phyloP scores from a whole-genome alignment of 345 rosid genomes.

The Melastoma malabathricum region DNA sequence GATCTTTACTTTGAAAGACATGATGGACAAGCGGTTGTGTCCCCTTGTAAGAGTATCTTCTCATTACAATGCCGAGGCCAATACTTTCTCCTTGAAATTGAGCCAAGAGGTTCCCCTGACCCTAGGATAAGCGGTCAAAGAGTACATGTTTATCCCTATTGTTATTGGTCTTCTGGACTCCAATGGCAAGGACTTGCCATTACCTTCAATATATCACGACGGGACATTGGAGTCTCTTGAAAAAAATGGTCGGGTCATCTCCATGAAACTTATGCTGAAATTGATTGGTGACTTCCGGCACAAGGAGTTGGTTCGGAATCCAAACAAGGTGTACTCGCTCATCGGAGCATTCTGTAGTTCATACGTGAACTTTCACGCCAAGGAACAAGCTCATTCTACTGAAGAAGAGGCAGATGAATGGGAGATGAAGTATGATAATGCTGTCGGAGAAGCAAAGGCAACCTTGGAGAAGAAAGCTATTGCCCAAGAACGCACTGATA shows the following conservation, averaged over 20 bases:
- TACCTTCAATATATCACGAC: constrained; percentile 55
- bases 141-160: constrained; percentile 83
- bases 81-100: constrained; percentile 71
- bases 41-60: constrained; percentile 74
- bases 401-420: constrained; percentile 91
- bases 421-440: constrained; percentile 79
- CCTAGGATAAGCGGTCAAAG: constrained; percentile 83
- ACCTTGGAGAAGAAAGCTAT: constrained; percentile 91
- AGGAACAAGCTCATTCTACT: constrained; percentile 73
- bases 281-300: too few species aligned
- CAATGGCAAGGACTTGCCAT: constrained; percentile 69
- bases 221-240: constrained; percentile 42
- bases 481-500: constrained; percentile 63
- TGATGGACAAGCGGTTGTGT: constrained; percentile 94
- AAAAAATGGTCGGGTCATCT: constrained; percentile 16
- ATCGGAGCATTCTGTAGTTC: too few species aligned
- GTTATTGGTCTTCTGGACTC: constrained; percentile 67
- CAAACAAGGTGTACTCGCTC: too few species aligned
- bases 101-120: constrained; percentile 79
- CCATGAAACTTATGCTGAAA: too few species aligned
- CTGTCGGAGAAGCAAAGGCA: constrained; percentile 75
- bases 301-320: too few species aligned
- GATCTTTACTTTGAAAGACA: constrained; percentile 94
- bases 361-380: constrained; percentile 16
- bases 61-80: constrained; percentile 58